Base-by-base conservation (phyloP, 129 eudicot species). In the Chrysanthemum seticuspe region DNA sequence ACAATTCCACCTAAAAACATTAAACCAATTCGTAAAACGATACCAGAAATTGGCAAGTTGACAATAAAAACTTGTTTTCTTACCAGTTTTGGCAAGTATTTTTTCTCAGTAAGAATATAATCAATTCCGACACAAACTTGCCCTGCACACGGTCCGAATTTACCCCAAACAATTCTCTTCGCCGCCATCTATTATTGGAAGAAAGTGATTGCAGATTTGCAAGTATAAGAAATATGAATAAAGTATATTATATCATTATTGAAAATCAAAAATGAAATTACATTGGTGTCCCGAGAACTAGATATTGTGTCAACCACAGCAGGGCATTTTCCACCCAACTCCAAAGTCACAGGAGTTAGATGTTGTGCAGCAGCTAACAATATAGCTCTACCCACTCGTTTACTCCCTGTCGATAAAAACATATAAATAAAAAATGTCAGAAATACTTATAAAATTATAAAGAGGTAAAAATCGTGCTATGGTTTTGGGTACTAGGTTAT, bases 321-420 rank as follows among this genome's bases (percentile, higher is more conserved):
- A 13, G 97, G 96, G 70, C 97, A 86, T 74, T 91, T 91, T 16
- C 97, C 97, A 18, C 97, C 97, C 70, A 91, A 81, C 63, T 88
- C 96, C 60, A 91, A 65, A 13, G 87, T 82, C 36, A 92, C 87
- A 3, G 96, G 97, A 44, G 97, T 92, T 40, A 92, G 76, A 87
- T 87, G 88, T 58, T 83, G 74, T 4, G 89, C 89, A 5, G 96
- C 97, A 34, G 93, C 91, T 27, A 79, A 16, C 91, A 92, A 79
- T 8, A 92, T 91, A 19, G 15, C 12, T 34, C 77, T 83, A 2
- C 86, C 97, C 54, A 92, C 94, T 50, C 60, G 62, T 40, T 87
- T 11, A 70, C 97, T 89, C n/a, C 97, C 97, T 88, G 67, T 45
- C 44, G 57, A 78, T 47, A 62, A 19, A 11, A 36, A 4, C 2